A percentile compares a stretch with the other conserved stretches of the same genome.
These are phyloP conservation scores for Scutellaria galericulata DNA, from an alignment of 257 asterid species.

Conservation along the genomic window DNA sequence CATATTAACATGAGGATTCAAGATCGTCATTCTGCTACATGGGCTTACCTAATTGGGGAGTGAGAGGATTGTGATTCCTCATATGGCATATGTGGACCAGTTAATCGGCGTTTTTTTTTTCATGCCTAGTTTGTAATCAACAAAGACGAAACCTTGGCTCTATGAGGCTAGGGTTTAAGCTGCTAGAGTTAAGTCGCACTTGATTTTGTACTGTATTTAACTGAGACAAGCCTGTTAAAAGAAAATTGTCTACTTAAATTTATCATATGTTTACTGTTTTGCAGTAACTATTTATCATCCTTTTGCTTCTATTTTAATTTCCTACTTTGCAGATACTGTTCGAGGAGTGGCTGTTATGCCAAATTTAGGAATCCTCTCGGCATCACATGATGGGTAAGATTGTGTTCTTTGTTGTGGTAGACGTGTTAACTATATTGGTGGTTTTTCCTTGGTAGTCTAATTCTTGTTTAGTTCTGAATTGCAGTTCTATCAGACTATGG, in stretches of 20 bases:
- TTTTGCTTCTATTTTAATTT: slow-evolving; percentile 7
- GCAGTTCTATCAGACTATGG: slow-evolving; percentile 92
- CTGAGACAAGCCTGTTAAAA: background rate
- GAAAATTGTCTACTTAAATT: slow-evolving; percentile 8
- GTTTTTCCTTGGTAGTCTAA: slow-evolving; percentile 26
- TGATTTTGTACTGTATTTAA: slow-evolving; percentile 17
- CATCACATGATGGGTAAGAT: slow-evolving; percentile 96
- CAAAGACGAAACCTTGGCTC: slow-evolving; percentile 5
- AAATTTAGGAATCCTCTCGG: slow-evolving; percentile 82
- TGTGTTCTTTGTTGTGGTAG: slow-evolving; percentile 20
- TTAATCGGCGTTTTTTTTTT: background rate
- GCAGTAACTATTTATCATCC: background rate
- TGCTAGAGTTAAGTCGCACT: background rate
- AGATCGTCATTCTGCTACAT: background rate
- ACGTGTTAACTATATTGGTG: slow-evolving; percentile 5
- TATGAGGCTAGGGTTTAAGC: slow-evolving; percentile 25
- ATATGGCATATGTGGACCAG: slow-evolving; percentile 6
- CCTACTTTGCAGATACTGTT: slow-evolving; percentile 75
- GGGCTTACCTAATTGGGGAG: background rate
- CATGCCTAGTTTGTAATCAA: background rate
- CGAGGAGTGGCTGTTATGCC: slow-evolving; percentile 91
- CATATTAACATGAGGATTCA: background rate
- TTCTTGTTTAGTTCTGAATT: slow-evolving; percentile 38
- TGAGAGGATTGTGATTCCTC: slow-evolving; percentile 13
- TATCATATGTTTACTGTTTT: background rate